These are phyloP conservation scores for Cokeromyces recurvatus DNA, from an alignment of 371 early-diverging fungal species.

Conservation along the genomic window DNA sequence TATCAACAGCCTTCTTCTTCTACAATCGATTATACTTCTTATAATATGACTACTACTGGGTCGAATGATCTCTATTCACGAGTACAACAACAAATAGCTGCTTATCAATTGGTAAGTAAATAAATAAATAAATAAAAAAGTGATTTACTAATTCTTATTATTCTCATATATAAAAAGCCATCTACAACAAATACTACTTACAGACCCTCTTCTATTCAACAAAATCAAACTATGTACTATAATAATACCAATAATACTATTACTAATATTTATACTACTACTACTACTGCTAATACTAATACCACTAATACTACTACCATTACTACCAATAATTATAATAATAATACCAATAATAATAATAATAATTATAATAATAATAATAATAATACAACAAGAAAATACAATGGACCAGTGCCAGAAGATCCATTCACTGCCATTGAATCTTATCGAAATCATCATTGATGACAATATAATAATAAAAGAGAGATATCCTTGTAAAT, in stretches of 20 bases:
- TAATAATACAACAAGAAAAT: not conserved
- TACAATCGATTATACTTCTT: conserved; percentile 7
- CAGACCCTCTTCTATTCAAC: conserved; percentile 1
- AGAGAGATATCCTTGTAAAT: no score
- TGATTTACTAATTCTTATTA: not conserved
- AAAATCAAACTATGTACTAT: no score
- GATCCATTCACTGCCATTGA: conserved; percentile 28
- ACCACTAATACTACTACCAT: no score
- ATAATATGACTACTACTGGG: conserved; percentile 9
- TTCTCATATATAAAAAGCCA: not conserved
- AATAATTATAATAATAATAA: conserved; percentile 5
- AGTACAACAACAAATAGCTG: conserved; percentile 6
- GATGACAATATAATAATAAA: not conserved
- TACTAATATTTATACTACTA: no score
- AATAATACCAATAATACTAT: no score
- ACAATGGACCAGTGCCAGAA: conserved; percentile 25
- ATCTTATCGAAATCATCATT: conserved; percentile 17
- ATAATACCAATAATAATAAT: conserved; percentile 5
- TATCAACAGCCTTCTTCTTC: no score
- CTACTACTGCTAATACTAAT: no score
- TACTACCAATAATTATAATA: no score
- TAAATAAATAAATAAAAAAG: not conserved
- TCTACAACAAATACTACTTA: not conserved
- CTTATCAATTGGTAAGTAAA: conserved; percentile 13
- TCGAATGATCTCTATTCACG: conserved; percentile 8